Evolutionary conservation across 371 early-diverging fungal genomes (phyloP), one percentile per base, ranked within the genome.

Genomic region (Zychaea mexicana): DNA sequence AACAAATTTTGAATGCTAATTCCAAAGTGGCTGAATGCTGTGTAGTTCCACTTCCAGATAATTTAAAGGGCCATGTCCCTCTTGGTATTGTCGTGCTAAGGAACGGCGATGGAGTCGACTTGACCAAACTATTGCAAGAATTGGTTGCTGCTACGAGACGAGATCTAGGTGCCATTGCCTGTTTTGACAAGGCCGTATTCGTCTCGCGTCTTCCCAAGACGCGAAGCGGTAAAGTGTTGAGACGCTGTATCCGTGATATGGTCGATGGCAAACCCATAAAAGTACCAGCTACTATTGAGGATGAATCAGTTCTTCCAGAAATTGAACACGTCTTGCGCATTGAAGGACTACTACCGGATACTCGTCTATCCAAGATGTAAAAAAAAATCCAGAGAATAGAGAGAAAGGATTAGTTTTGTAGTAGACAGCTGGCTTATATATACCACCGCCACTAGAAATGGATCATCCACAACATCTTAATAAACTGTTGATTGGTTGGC

Each of bases 121-220:
- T 62, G 5, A 64, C 68, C 0, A 67, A 71, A 8, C 70, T 91
- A 24, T 63, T 65, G 15, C 66, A 74, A 30, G 85, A 87, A 9
- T 61, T 89, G 0, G 74, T 85, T 0, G 60, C 62, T 0, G 81
- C 82, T 54, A 82, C 87, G 10, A 79, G 91, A 27, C 66, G 71
- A 8, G 85, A 89, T 46, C 75, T 94, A 6, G 94, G 94, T 0
- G 87, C 94, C 8, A 89, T 95, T 63, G 92, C 93, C 2, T 92
- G 91, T 38, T 85, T 92, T 65, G 84, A 88, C 13, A 73, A 72
- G 5, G 84, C 88, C 2, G 76, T 88, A 21, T 76, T 92, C 60
- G 89, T 92, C 2, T 77, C 84, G 1, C 82, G 90, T 21, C 69
- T 98, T 57, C 97, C 98, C 15, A 98, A 98, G 74, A 98, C 98